Evolutionary conservation across 2,329 filamentous ascomycete genomes (phyloP).

Genomic region (Microcyclospora pomicola): DNA sequence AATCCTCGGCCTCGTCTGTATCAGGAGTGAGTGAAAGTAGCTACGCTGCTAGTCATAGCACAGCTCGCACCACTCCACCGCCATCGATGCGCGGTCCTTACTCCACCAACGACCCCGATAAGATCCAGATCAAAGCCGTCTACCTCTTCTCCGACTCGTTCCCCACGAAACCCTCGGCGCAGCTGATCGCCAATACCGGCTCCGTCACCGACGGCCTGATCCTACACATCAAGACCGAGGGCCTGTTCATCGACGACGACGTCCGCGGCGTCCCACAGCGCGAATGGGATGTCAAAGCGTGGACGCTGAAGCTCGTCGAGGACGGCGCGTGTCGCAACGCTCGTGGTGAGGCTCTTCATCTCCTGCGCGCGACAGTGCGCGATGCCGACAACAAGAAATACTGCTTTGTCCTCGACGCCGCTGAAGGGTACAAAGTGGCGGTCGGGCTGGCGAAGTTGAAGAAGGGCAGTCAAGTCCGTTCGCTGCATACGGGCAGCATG

Average conservation of each 20-base stretch:
- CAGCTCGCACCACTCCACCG: conserved; percentile 69
- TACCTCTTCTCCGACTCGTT: conserved; percentile 87
- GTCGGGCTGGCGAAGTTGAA: conserved; percentile 43
- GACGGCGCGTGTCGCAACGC: conserved; percentile 27
- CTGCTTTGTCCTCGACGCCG: conserved; percentile 45
- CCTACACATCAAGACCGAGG: conserved; percentile 82
- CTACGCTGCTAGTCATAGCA: conserved; percentile 73
- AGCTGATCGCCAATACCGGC: conserved; percentile 71
- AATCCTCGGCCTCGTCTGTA: conserved; percentile 23
- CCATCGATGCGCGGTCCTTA: conserved; percentile 61
- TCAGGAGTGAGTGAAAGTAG: conserved; percentile 66
- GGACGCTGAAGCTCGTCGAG: conserved; percentile 89
- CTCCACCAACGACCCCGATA: conserved; percentile 78
- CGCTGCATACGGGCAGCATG: conserved; percentile 40
- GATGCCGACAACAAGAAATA: conserved; percentile 49
- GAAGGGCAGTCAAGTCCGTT: conserved; percentile 42
- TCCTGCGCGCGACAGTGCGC: conserved; percentile 44
- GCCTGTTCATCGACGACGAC: conserved; percentile 94
- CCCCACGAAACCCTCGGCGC: conserved; percentile 75
- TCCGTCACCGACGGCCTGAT: conserved; percentile 85
- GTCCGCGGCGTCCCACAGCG: conserved; percentile 80
- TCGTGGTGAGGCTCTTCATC: conserved; percentile 32
- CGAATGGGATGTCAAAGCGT: conserved; percentile 97
- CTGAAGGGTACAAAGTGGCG: conserved; percentile 49
- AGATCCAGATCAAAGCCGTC: conserved; percentile 88